Base-by-base conservation (phyloP, 805 yeast genomes). In the Yarrowia porcina region DNA sequence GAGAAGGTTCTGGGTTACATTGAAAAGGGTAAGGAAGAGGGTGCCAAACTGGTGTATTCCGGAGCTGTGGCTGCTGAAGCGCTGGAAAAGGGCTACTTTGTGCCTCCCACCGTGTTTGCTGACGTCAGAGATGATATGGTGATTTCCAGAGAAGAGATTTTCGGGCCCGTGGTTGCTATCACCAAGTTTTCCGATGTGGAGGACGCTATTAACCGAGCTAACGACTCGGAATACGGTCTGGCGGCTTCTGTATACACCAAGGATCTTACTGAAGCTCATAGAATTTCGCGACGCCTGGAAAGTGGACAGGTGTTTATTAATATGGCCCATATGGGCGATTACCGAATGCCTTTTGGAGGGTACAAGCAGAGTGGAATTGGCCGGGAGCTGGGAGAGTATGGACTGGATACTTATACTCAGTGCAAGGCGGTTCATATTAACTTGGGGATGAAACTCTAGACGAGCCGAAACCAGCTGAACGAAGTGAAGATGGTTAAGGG, bases 81-180 rank as follows among this genome's bases (percentile, higher is more conserved):
- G 60, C 75, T 44, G 4, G 63, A 72, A 44, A 56, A 67, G 66
- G 96, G 96, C 4, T 89, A 76, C 76, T 90, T 78, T 73, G 77
- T 90, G 67, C 80, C 83, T 68, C 96, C 96, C 63, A 88, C 96
- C 2, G 79, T 90, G 38, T 89, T 90, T 68, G 80, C 86, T 21
- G 88, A 88, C 69, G 90, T 89, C 56, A 80, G 78, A 61, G 86
- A 86, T 65, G 75, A 80, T 39, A 85, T 87, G 83, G 77, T 81
- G 66, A 83, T 90, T 60, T 89, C 86, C 64, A 80, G 81, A 68
- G 96, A 90, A 73, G 97, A 90, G 75, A 89, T 90, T 66, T 90
- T 90, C 74, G 97, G 97, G 15, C 97, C 97, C 10, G 96, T 90
- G 23, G 90, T 87, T 28, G 80, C 85, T n/a, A 78, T 87, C 49